Conservation (phyloP, 2,329 filamentous ascomycete species). For the Diplocarpon rosae region DNA sequence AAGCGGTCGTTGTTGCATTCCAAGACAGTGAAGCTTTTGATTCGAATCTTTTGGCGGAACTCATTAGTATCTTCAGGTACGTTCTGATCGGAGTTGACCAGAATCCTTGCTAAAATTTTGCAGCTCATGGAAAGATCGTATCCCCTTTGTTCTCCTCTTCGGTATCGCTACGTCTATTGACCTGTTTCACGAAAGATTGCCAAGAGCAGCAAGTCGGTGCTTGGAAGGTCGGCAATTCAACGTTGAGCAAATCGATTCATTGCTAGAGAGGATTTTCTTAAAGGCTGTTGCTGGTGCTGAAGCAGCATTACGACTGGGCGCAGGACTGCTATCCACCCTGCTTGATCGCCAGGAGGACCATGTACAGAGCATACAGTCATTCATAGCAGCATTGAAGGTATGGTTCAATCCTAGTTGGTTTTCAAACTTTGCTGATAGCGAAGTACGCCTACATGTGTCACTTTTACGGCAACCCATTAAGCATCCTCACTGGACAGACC, state of each 20-base stretch:
- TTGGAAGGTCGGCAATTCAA: conserved; percentile 66
- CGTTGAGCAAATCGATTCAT: conserved; percentile 59
- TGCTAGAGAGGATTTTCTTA: conserved; percentile 63
- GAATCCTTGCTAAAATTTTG: conserved; percentile 23
- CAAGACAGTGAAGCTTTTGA: conserved; percentile 80
- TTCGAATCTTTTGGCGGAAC: conserved; percentile 56
- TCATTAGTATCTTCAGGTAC: conserved; percentile 57
- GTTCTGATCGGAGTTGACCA: not conserved
- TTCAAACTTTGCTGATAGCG: conserved; percentile 8
- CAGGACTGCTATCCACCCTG: conserved; percentile 49
- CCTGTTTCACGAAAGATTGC: conserved; percentile 62
- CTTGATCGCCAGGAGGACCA: conserved; percentile 67
- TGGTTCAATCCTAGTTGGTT: conserved; percentile 5
- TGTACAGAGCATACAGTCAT: conserved; percentile 62
- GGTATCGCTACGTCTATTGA: conserved; percentile 75
- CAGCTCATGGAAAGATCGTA: conserved; percentile 59
- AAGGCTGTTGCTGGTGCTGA: conserved; percentile 48
- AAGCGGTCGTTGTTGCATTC: conserved; percentile 59
- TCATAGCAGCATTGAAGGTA: conserved; percentile 60
- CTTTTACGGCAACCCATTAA: conserved; percentile 69
- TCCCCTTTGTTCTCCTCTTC: conserved; percentile 67
- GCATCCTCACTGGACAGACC: conserved; percentile 42
- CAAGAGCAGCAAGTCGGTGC: conserved; percentile 55
- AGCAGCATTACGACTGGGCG: conserved; percentile 50
- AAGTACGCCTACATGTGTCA: conserved; percentile 81